Conservation (phyloP, 345 rosid species). For the Acer negundo region DNA sequence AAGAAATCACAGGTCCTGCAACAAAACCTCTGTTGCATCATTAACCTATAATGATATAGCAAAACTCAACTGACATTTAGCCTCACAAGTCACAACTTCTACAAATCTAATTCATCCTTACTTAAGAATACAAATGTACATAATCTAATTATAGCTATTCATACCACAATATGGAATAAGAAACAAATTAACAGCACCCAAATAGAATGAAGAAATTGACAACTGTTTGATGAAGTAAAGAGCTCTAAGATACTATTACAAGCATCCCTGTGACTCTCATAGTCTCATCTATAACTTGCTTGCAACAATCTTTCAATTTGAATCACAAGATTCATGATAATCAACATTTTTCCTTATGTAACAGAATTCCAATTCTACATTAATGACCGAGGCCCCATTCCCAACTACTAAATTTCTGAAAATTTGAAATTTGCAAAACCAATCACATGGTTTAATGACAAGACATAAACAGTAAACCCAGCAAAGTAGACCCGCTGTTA, state of each 20-base stretch:
- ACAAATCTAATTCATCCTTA: neutral
- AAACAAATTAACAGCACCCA: neutral
- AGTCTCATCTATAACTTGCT: neutral
- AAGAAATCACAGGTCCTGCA: neutral
- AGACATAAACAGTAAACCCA: neutral
- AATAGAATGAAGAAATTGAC: neutral
- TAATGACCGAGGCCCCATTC: neutral
- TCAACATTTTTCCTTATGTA: neutral
- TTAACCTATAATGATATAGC: neutral
- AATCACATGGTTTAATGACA: slow-evolving; percentile 5
- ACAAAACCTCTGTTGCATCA: neutral
- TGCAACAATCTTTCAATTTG: neutral
- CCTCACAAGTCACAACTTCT: neutral
- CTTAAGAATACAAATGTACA: neutral
- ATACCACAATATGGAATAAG: neutral
- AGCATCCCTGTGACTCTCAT: neutral
- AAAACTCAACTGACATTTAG: neutral
- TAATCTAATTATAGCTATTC: neutral
- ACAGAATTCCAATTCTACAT: neutral
- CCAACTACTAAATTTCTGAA: neutral
- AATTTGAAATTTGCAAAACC: neutral
- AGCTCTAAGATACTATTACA: neutral
- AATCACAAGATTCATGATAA: neutral
- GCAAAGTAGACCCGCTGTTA: neutral
- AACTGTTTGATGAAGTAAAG: neutral